Base-by-base conservation (phyloP, 2,329 filamentous ascomycete species). In the Penicillium sp. region DNA sequence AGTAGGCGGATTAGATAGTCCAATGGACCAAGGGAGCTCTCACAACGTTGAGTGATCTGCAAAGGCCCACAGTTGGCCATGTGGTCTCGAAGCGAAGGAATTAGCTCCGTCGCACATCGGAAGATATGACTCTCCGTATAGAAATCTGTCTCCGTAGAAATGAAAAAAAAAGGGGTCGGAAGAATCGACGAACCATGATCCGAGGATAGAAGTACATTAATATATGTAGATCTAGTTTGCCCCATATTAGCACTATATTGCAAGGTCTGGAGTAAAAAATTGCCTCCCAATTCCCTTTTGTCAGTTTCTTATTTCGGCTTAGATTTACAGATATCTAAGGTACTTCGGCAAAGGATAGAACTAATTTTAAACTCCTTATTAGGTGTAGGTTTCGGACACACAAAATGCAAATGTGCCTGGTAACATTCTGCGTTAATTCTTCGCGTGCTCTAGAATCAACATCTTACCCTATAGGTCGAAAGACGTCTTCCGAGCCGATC, bases 21-120 rank as follows among this genome's bases (percentile, higher is more conserved):
- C 9, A 30, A 33, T 8, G 11, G 1, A 10, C 8, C 12, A 33
- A 45, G 17, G 12, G 42, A 33, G 17, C 26, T 14, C 14, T 7
- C 31, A 7, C 28, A 45, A 19, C 42, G 50, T 47, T 47, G 12
- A 25, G 25, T 10, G 50, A 53, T 53, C 50, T 53, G 17, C 42
- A 12, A 41, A 14, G 48, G 50, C 16, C 50, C 50, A 25, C 41
- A 38, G 26, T 38, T 17, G 37, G 26, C 50, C 41, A 52, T 52
- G 42, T 47, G 42, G 42, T 35, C 19, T 28, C 17, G 17, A 38
- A 33, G 33, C 17, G 22, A 31, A 28, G 14, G 5, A 19, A 16
- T 17, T 26, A 40, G 35, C 33, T 22, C 42, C 28, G 35, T 53
- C 35, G 42, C 33, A 52, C 7, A 5, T 47, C 42, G 50, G 50